These are phyloP conservation scores for Conoideocrella luteorostrata DNA, from an alignment of 2,329 filamentous ascomycete species.

Conservation along the genomic window DNA sequence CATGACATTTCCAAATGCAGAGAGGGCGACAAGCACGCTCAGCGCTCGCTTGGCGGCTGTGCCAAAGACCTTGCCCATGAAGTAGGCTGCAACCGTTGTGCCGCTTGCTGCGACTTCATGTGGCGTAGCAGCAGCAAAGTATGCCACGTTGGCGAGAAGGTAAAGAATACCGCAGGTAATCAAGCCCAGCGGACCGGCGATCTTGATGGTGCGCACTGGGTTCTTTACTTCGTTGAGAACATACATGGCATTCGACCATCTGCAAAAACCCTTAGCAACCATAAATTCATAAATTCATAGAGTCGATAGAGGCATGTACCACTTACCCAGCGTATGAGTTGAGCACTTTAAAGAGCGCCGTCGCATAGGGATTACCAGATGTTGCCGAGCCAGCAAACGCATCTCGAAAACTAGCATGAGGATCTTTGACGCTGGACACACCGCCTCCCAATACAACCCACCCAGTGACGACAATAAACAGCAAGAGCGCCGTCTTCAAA, in stretches of 20 bases:
- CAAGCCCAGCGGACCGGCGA: constrained; percentile 53
- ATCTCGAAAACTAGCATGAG: constrained; percentile 48
- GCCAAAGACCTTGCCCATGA: constrained; percentile 58
- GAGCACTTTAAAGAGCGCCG: constrained; percentile 50
- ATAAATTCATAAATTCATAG: too few species aligned
- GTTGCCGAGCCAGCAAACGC: constrained; percentile 32
- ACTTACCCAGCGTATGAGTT: constrained; percentile 52
- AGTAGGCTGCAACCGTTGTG: constrained; percentile 53
- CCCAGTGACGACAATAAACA: constrained; percentile 56
- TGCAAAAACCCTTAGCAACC: too few species aligned
- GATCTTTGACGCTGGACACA: constrained; percentile 39
- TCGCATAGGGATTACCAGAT: constrained; percentile 45
- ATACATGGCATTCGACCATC: constrained; percentile 58
- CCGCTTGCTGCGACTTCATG: constrained; percentile 50
- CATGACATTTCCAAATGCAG: constrained; percentile 56
- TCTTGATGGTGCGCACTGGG: constrained; percentile 45
- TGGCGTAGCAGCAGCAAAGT: constrained; percentile 57
- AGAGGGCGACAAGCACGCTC: constrained; percentile 53
- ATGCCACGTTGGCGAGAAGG: constrained; percentile 58
- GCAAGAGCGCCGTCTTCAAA: constrained; percentile 53
- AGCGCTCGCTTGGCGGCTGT: constrained; percentile 42
- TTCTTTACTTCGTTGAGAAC: constrained; percentile 52
- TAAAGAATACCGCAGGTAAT: constrained; percentile 55
- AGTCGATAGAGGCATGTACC: too few species aligned
- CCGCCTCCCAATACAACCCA: constrained; percentile 48